Evolutionary conservation across 352 stramenopile genomes (phyloP).

Genomic region (Globisporangium cylindrosporum): DNA sequence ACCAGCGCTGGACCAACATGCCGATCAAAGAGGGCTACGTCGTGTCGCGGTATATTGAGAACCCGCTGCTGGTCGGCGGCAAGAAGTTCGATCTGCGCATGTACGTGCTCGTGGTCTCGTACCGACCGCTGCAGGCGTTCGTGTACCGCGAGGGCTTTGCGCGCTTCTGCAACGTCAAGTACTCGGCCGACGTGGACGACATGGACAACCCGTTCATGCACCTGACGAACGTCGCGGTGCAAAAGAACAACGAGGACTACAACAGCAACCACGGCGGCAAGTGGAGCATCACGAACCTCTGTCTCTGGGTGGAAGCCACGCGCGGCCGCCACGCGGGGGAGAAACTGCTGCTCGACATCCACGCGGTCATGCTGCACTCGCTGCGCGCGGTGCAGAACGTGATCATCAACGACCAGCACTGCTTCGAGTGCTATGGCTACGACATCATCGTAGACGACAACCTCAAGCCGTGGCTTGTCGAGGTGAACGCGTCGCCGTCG

Average conservation of each 20-base stretch:
- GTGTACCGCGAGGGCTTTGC: conserved; percentile 90
- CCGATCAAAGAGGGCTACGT: conserved; percentile 86
- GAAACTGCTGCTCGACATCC: conserved; percentile 64
- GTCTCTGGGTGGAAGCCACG: conserved; percentile 81
- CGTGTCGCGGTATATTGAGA: conserved; percentile 88
- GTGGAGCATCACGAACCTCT: conserved; percentile 87
- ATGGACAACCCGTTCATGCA: conserved; percentile 92
- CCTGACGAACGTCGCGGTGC: conserved; percentile 88
- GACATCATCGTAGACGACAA: conserved; percentile 92
- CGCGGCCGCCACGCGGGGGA: conserved; percentile 47
- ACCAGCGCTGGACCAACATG: conserved; percentile 61
- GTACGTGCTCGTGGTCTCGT: conserved; percentile 91
- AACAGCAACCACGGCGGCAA: conserved; percentile 90
- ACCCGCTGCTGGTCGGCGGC: conserved; percentile 87
- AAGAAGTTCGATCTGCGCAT: conserved; percentile 94
- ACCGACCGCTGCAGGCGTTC: conserved; percentile 74
- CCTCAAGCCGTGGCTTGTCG: conserved; percentile 92
- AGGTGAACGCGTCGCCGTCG: conserved; percentile 83
- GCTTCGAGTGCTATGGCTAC: conserved; percentile 95
- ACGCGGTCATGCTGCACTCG: conserved; percentile 84
- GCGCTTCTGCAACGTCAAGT: conserved; percentile 91
- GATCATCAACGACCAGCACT: conserved; percentile 93
- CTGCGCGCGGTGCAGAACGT: conserved; percentile 87
- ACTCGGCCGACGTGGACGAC: conserved; percentile 74
- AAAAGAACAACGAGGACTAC: conserved; percentile 91